These are phyloP conservation scores for Giardia muris DNA, from an alignment of 208 protist species.

Conservation along the genomic window DNA sequence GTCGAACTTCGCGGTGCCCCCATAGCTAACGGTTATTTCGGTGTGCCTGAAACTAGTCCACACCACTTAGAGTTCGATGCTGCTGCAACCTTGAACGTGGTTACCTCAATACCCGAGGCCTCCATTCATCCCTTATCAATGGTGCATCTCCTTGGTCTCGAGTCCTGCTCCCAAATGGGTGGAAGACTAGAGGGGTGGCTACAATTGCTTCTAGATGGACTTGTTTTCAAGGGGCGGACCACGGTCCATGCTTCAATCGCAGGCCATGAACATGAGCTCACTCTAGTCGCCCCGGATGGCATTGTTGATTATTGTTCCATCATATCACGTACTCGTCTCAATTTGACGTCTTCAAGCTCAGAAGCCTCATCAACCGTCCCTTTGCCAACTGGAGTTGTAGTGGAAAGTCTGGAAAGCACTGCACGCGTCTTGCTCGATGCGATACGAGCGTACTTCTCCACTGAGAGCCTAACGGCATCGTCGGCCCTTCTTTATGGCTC, in stretches of 20 bases:
- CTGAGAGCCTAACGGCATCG: too few species aligned
- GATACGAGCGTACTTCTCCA: too few species aligned
- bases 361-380: too few species aligned
- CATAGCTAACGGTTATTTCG: neutral
- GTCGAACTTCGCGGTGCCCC: neutral
- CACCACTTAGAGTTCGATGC: neutral
- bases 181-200: neutral
- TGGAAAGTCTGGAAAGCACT: too few species aligned
- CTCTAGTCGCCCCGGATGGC: neutral
- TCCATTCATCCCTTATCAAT: neutral
- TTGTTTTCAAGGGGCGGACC: neutral
- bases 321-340: too few species aligned
- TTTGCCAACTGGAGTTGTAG: too few species aligned
- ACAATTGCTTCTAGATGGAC: neutral
- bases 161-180: neutral
- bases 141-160: neutral
- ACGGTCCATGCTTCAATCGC: neutral
- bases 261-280: neutral
- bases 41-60: neutral
- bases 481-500: neutral
- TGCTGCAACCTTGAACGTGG: neutral
- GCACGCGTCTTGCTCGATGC: too few species aligned
- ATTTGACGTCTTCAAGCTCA: too few species aligned
- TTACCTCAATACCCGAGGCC: neutral
- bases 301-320: too few species aligned